Conservation (phyloP, 129 eudicot species). For the Daucus carota region DNA sequence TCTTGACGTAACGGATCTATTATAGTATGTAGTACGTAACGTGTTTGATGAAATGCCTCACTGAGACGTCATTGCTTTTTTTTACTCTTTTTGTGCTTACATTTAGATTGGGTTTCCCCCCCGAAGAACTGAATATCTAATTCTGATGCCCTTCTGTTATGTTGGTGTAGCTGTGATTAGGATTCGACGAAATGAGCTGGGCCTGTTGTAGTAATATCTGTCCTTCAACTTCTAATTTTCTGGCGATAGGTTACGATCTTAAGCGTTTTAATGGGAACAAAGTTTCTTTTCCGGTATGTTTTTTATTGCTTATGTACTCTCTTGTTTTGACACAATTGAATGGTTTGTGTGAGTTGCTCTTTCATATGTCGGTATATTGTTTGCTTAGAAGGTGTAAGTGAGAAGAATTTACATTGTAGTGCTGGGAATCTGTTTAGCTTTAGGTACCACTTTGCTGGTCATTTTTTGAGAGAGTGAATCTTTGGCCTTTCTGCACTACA, state of each 20-base stretch:
- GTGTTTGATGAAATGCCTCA: background rate
- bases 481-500: background rate
- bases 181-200: constrained; percentile 44
- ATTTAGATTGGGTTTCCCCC: background rate
- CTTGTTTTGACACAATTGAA: constrained; percentile 3
- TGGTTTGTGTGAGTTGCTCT: background rate
- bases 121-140: background rate
- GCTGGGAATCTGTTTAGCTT: background rate
- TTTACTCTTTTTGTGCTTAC: background rate
- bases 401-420: background rate
- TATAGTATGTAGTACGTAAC: too few relatives aligned
- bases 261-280: constrained; percentile 17
- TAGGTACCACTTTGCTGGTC: background rate
- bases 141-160: constrained; percentile 11
- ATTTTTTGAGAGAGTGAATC: background rate
- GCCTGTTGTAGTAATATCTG: constrained; percentile 30
- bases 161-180: constrained; percentile 12
- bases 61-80: background rate
- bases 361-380: background rate
- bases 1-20: too few relatives aligned
- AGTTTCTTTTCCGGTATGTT: constrained; percentile 30
- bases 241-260: constrained; percentile 17
- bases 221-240: constrained; percentile 19
- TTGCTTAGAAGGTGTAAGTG: background rate
- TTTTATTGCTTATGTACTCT: background rate